Percentiles rank a stretch among this genome's conserved stretches.
These are phyloP conservation scores for Ophiostoma perfectum DNA, from an alignment of 2,329 filamentous ascomycete species.

Conservation along the genomic window DNA sequence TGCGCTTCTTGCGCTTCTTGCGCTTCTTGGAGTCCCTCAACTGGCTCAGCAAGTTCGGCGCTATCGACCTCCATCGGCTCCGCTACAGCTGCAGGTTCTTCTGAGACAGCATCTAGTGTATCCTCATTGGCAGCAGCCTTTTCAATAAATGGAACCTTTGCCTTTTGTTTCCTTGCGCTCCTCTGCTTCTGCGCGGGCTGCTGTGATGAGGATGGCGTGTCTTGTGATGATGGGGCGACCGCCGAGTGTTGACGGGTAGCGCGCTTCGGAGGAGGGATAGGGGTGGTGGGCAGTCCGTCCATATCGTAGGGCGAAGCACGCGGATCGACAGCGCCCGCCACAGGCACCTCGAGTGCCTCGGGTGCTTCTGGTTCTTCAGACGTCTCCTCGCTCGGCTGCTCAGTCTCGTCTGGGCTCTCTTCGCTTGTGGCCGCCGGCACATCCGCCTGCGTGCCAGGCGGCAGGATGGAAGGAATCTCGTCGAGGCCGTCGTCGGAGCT, in stretches of 20 bases:
- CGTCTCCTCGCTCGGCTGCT: neutral
- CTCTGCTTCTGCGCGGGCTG: neutral
- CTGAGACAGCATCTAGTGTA: neutral
- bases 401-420: neutral
- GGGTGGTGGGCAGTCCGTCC: neutral
- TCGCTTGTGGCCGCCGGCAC: neutral
- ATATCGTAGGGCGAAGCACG: slow-evolving; percentile 4
- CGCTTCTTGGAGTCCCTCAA: neutral
- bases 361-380: neutral
- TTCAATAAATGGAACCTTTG: neutral
- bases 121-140: neutral
- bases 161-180: neutral
- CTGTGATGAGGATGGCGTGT: slow-evolving; percentile 5
- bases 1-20: neutral
- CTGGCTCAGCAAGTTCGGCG: slow-evolving; percentile 1
- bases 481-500: slow-evolving; percentile 23
- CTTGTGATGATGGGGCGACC: slow-evolving; percentile 1
- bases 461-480: slow-evolving; percentile 19
- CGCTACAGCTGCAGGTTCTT: neutral
- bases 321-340: neutral
- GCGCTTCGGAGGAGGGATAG: neutral
- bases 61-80: slow-evolving; percentile 3
- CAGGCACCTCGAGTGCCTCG: neutral
- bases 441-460: slow-evolving; percentile 4
- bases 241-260: neutral